A percentile compares a stretch with the other conserved stretches of the same genome.
These are phyloP conservation scores for Zasmidium angulare DNA, from an alignment of 2,329 filamentous ascomycete species.

Conservation along the genomic window DNA sequence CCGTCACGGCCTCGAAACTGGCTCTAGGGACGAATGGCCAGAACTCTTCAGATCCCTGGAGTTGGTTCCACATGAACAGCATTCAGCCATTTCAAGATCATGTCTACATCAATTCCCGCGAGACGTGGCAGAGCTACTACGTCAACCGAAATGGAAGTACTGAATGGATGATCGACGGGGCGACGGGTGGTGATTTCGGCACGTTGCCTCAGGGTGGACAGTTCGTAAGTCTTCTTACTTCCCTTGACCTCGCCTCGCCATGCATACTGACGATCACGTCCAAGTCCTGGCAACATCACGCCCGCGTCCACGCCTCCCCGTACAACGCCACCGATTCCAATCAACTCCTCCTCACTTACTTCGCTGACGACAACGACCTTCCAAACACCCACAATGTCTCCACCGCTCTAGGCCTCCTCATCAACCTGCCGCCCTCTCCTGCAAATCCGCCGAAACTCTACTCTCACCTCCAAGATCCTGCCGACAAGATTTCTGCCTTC, in stretches of 20 bases:
- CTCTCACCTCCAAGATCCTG: neutral
- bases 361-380: neutral
- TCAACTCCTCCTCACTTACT: neutral
- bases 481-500: neutral
- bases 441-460: neutral
- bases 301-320: neutral
- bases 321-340: neutral
- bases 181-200: neutral
- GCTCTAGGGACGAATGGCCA: neutral
- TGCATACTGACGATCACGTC: neutral
- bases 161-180: neutral
- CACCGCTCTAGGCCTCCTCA: neutral
- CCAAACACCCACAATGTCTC: neutral
- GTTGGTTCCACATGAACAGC: neutral
- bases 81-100: neutral
- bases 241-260: too few relatives aligned
- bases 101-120: neutral
- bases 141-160: neutral
- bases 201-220: neutral
- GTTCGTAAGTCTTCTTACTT: neutral
- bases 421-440: neutral
- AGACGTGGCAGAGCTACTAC: neutral
- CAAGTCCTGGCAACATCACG: neutral
- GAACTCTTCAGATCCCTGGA: neutral
- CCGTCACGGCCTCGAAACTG: neutral